Base-by-base conservation (phyloP, 306 rosid species). In the Sicyos baderoa region DNA sequence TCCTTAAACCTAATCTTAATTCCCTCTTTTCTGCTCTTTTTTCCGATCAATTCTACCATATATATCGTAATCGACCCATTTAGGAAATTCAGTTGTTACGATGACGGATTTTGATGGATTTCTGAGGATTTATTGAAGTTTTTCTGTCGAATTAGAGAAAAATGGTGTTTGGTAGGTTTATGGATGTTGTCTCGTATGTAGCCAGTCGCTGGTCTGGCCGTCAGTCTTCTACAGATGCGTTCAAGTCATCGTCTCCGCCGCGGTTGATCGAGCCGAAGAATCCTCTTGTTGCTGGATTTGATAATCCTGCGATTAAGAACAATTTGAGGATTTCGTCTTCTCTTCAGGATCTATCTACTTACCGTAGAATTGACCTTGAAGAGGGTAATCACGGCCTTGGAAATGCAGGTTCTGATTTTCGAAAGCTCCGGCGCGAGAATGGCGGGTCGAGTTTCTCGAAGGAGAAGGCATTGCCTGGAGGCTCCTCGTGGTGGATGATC, bases 261-360 rank as follows among this genome's bases (percentile, higher is more conserved):
- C 52, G 77, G 17, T 67, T 70, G 49, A 59, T 62, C 68, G 68
- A 37, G 15, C 74, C n/a, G n/a, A n/a, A n/a, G n/a, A n/a, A n/a
- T 61, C 75, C 75, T 65, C 74, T 62, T 65, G 79, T 60, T 56
- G 75, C 61, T 23, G 72, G 70, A 12, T 73, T 57, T 54, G 56
- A 35, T 21, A 52, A 53, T 37, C 44, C 74, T 55, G 42, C 73
- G 16, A 42, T 60, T 75, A 84, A 86, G 65, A 77, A 80, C 80
- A 77, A 75, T 74, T 72, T 87, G 1, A 78, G 90, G 59, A 73
- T 85, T 68, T 91, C 95, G 7, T 85, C 96, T 5, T 91, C 95
- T 62, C 96, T 91, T 48, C 96, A 91, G 75, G 95, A 91, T 79
- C 80, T 91, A 77, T 78, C 91, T 55, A 76, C 86, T 1, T 85